Base-by-base conservation (phyloP, 192 early-diverging fungal species). In the Funneliformis geosporum region DNA sequence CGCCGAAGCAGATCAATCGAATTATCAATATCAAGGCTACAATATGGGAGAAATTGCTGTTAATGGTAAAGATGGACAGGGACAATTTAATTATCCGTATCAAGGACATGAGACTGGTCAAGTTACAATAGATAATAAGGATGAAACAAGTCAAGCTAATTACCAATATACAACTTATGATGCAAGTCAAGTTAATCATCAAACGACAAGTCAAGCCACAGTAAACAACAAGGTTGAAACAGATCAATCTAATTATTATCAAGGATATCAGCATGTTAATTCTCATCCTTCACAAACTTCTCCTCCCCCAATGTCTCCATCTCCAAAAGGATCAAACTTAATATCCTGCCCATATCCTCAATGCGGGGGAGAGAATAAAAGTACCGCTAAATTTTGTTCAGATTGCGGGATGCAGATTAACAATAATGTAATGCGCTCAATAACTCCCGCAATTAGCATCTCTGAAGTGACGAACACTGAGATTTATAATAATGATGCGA, bases 361-460 rank as follows among this genome's bases (percentile, higher is more conserved):
- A 65, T 90, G 89, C 66, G 79, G 81, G 21, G 89, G 88, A 23
- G 88, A 88, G 60, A 88, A 89, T 70, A 89, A 88, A 47, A 66
- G 84, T 3, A 83, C 80, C 10, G 86, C 87, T 21, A 90, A 90
- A 55, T 90, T 90, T 70, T 90, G 89, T 76, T 86, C 85, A 50
- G 89, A 90, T 71, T 90, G 89, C 73, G 89, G 89, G 46, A 86
- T 87, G 55, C 84, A 83, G 0, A 78, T 89, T 50, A 83, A 81
- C 38, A 74, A 69, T 16, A 76, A 80, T 47, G n/a, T n/a, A n/a
- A 87, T 84, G 4, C 78, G 84, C 5, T 75, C 86, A 0, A 81
- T 81, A 1, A 90, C 87, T 33, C 86, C 87, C 9, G 80, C 82
- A 2, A 65, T 78, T 27, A 67, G 73, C 8, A 11, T 50, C 18